Base-by-base conservation (phyloP, 495 filamentous ascomycete genomes). In the Podospora anserina region DNA sequence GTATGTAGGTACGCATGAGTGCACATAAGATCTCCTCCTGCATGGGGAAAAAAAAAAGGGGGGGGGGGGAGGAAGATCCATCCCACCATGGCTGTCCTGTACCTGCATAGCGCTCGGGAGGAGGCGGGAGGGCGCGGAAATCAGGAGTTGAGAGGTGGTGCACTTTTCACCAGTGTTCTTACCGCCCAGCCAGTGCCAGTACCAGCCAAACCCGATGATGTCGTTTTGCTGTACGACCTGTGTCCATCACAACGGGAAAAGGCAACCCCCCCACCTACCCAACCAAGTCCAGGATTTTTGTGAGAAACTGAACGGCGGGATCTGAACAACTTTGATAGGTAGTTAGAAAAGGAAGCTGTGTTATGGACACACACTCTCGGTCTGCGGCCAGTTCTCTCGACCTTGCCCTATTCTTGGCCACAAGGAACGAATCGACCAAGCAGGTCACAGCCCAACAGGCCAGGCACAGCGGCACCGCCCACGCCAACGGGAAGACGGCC, bases 61-160 rank as follows among this genome's bases (percentile, higher is more conserved):
- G 23, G 0, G 23, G 23, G 23, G 61, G 44, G 32, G 18, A 39
- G 49, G 32, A 66, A 70, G 39, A 49, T 49, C 39, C 23, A 23
- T 23, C 7, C 13, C 0, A 49, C 15, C 39, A 49, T 49, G 39
- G 7, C 30, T 49, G 7, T 49, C 2, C 9, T 49, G 39, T 49
- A 49, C 39, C 39, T 70, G 66, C 60, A 61, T 67, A 64, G 34
- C 20, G 23, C 23, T 23, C 23, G 23, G 56, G 56, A 58, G 19
- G 23, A 57, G 30, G 30, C 19, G 56, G 19, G 56, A 58, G 11
- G 23, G 56, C n/a, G 56, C 23, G 59, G 59, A 30, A 30, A 26
- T 28, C 59, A 61, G 23, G 30, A 61, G 56, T 58, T 7, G 30
- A 28, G 16, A 7, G 26, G 59, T 26, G 23, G 23, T 23, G 23